Conservation (phyloP, 1,139 yeast genomes). For the Sugiyamaella neomexicana region DNA sequence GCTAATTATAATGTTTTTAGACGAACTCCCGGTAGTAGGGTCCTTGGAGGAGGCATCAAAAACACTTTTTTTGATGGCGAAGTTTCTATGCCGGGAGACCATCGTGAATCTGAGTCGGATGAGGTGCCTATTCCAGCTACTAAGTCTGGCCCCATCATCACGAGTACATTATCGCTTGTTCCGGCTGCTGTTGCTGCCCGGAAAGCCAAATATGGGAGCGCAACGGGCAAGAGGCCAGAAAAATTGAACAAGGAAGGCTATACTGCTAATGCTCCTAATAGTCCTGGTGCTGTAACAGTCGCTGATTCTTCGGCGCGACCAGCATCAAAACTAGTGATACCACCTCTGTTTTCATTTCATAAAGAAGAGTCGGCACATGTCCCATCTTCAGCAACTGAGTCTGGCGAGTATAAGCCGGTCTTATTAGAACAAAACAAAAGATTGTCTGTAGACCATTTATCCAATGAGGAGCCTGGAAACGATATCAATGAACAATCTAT, state of each 20-base stretch:
- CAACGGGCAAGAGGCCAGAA: neutral
- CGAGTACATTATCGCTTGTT: conserved; percentile 22
- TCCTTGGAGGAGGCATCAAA: conserved; percentile 33
- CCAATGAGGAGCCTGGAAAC: neutral
- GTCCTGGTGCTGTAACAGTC: neutral
- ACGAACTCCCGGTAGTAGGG: conserved; percentile 17
- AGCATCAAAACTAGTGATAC: conserved; percentile 6
- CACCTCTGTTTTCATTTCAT: conserved; percentile 23
- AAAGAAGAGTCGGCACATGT: conserved; percentile 3
- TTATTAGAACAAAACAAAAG: conserved; percentile 17
- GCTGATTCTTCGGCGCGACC: neutral
- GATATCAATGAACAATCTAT: neutral
- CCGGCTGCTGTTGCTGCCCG: conserved; percentile 36
- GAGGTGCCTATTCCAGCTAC: neutral
- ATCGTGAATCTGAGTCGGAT: neutral
- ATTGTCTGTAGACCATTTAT: neutral
- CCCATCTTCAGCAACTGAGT: conserved; percentile 11
- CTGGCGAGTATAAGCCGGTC: conserved; percentile 21
- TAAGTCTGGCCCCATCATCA: conserved; percentile 9
- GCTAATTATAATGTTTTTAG: conserved; percentile 1
- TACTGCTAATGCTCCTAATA: neutral
- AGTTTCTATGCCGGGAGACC: conserved; percentile 19
- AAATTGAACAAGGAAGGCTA: neutral
- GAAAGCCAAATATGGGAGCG: conserved; percentile 31
- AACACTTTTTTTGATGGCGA: conserved; percentile 32